phyloP scores from a whole-genome alignment of 352 stramenopile species.

The Phytopythium litorale region DNA sequence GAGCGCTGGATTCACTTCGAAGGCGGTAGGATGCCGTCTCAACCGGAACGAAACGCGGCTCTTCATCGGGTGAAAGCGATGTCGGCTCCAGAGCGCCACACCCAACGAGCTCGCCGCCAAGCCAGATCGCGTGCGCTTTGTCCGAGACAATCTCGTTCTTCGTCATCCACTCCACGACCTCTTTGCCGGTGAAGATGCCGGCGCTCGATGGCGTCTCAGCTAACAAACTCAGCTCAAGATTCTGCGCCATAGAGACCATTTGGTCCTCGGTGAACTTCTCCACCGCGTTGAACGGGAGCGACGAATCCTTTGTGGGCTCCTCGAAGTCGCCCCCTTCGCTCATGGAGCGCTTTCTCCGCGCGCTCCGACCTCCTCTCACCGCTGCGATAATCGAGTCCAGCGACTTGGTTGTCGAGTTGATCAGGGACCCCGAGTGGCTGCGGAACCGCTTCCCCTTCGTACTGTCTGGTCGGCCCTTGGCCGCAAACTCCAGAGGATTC shows the following conservation, averaged over 20 bases:
- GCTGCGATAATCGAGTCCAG: slow-evolving; percentile 67
- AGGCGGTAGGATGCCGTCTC: slow-evolving; percentile 28
- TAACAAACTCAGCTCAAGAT: slow-evolving; percentile 61
- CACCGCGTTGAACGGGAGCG: slow-evolving; percentile 42
- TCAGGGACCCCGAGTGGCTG: slow-evolving; percentile 55
- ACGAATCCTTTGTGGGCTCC: slow-evolving; percentile 19
- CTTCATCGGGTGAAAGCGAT: slow-evolving; percentile 18
- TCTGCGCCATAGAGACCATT: slow-evolving; percentile 72
- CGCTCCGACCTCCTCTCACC: slow-evolving; percentile 44
- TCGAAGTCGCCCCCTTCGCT: slow-evolving; percentile 53
- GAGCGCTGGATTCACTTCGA: slow-evolving; percentile 32
- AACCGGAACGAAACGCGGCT: slow-evolving; percentile 12
- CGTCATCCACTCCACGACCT: slow-evolving; percentile 73
- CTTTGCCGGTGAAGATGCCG: slow-evolving; percentile 55
- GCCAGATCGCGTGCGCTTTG: slow-evolving; percentile 62
- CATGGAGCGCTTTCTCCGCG: slow-evolving; percentile 43
- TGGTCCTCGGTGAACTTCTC: slow-evolving; percentile 80
- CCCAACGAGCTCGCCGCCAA: slow-evolving; percentile 66
- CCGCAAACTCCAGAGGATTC: slow-evolving; percentile 32
- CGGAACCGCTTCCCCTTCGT: slow-evolving; percentile 38
- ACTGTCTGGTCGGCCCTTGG: slow-evolving; percentile 19
- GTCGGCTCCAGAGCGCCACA: slow-evolving; percentile 52
- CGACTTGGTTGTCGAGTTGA: slow-evolving; percentile 59
- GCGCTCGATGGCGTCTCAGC: slow-evolving; percentile 27
- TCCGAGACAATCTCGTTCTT: slow-evolving; percentile 76